Conservation (phyloP, 176 grass and related monocot genomes). For the Musa acuminata region DNA sequence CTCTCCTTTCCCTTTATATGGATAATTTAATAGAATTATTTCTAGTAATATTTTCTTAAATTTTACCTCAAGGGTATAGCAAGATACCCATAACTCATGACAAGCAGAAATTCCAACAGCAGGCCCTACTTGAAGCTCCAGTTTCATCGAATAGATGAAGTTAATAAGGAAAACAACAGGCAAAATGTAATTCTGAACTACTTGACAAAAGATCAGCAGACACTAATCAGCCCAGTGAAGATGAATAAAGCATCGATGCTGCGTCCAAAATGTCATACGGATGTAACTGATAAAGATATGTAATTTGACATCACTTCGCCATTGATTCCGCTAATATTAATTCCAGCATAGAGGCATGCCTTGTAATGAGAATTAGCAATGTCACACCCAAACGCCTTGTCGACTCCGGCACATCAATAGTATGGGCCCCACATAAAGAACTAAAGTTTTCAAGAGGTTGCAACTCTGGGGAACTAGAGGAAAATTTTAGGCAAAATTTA, state of each 20-base stretch:
- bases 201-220: too few species aligned
- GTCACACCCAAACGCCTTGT: neutral
- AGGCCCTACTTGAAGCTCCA: slow-evolving; percentile 16
- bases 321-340: slow-evolving; percentile 5
- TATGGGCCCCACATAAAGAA: neutral
- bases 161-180: neutral
- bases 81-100: neutral
- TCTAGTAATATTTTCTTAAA: too few species aligned
- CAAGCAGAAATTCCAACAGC: neutral
- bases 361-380: slow-evolving; percentile 12
- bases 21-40: too few species aligned
- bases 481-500: too few species aligned
- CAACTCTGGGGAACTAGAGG: too few species aligned
- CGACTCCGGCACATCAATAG: slow-evolving; percentile 1
- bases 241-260: too few species aligned
- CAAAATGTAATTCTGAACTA: neutral
- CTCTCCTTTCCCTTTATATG: too few species aligned
- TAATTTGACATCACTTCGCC: slow-evolving; percentile 3
- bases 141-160: neutral
- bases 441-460: neutral
- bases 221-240: too few species aligned
- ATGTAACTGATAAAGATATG: too few species aligned
- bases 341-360: slow-evolving; percentile 8
- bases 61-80: slow-evolving; percentile 7
- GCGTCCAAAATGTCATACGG: too few species aligned